Percentiles rank a stretch among this genome's conserved stretches.
Evolutionary conservation across 73 alveolate species (phyloP).

Genomic region (Tetrahymena thermophila): DNA sequence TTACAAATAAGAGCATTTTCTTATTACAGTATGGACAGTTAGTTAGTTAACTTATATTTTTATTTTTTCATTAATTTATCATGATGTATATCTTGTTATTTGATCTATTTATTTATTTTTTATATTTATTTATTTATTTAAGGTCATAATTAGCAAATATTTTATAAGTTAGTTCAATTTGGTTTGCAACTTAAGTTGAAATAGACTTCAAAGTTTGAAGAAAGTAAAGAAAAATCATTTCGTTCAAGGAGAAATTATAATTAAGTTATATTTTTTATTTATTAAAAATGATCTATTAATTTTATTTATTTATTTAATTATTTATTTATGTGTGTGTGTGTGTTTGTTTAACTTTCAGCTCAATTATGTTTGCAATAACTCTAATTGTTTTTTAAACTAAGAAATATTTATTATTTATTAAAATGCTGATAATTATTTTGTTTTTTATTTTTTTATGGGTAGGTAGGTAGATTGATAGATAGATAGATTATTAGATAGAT

Average conservation of each 20-base stretch:
- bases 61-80: no score
- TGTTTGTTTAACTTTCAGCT: no score
- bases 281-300: no score
- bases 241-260: background rate
- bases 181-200: background rate
- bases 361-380: no score
- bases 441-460: background rate
- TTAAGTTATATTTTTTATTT: no score
- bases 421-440: no score
- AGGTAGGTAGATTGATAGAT: background rate
- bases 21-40: background rate
- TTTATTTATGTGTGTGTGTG: no score
- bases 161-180: background rate
- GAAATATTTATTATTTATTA: background rate
- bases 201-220: background rate
- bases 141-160: background rate
- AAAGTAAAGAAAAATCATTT: no score
- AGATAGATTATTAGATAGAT: no score
- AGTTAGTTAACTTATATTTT: background rate
- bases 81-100: background rate
- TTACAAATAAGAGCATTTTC: background rate
- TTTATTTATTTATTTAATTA: no score
- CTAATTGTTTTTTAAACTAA: background rate
- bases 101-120: background rate
- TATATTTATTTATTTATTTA: background rate